A percentile compares a stretch with the other conserved stretches of the same genome.
phyloP scores from a whole-genome alignment of 495 filamentous ascomycete species.

The Aspergillus incahuasiensis region DNA sequence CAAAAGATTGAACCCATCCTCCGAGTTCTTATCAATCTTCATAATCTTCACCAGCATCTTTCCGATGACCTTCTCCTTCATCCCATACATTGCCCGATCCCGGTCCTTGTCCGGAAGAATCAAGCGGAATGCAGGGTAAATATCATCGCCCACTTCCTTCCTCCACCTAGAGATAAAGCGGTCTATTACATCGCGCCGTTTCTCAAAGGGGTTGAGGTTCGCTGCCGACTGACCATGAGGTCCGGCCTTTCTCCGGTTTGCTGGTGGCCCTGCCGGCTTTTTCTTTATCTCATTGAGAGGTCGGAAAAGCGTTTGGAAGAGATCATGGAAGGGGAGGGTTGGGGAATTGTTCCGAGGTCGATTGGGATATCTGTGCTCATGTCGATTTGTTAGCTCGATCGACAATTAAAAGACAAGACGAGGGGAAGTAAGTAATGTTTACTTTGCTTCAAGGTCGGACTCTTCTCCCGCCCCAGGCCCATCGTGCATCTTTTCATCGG shows the following conservation, averaged over 20 bases:
- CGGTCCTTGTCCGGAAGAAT: conserved; percentile 93
- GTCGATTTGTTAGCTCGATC: neutral
- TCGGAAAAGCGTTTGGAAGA: conserved; percentile 77
- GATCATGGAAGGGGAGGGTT: conserved; percentile 78
- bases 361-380: conserved; percentile 64
- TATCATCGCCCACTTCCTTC: conserved; percentile 79
- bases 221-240: conserved; percentile 46
- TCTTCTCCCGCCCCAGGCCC: conserved; percentile 35
- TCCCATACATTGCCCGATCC: conserved; percentile 87
- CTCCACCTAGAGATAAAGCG: conserved; percentile 88
- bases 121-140: conserved; percentile 88
- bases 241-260: conserved; percentile 48
- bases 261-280: conserved; percentile 52
- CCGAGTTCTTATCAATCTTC: conserved; percentile 87
- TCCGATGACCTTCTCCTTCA: conserved; percentile 89
- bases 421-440: conserved; percentile 10
- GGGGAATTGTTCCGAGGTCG: conserved; percentile 73
- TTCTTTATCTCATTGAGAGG: conserved; percentile 81
- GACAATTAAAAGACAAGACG: conserved; percentile 19
- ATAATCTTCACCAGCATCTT: conserved; percentile 84
- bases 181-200: conserved; percentile 79
- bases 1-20: conserved; percentile 77
- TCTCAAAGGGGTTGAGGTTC: conserved; percentile 71
- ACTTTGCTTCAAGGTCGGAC: conserved; percentile 64
- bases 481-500: conserved; percentile 48